These are phyloP conservation scores for Leptographium wingfieldii DNA, from an alignment of 2,329 filamentous ascomycete genomes.

Conservation along the genomic window DNA sequence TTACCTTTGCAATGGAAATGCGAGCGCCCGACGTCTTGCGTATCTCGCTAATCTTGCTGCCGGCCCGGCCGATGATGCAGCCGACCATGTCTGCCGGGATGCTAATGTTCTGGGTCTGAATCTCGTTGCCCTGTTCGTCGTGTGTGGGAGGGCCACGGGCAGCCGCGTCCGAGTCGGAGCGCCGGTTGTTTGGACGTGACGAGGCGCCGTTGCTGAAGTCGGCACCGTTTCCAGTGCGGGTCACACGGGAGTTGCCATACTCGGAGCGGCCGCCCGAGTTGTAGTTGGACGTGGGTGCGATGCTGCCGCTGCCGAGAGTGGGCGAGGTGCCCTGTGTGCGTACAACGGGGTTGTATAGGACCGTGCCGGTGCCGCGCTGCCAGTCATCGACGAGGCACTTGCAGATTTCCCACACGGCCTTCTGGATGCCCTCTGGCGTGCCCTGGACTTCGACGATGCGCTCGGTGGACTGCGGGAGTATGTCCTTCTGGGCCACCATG, in stretches of 20 bases:
- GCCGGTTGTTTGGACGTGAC: constrained; percentile 57
- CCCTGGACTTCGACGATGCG: constrained; percentile 95
- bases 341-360: constrained; percentile 93
- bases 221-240: constrained; percentile 91
- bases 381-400: constrained; percentile 97
- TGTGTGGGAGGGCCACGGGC: constrained; percentile 74
- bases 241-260: constrained; percentile 58
- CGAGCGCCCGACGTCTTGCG: constrained; percentile 91
- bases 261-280: constrained; percentile 35
- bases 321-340: constrained; percentile 58
- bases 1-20: constrained; percentile 89
- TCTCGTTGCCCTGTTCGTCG: constrained; percentile 92
- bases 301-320: constrained; percentile 31
- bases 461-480: constrained; percentile 97
- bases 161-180: constrained; percentile 71
- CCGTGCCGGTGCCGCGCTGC: constrained; percentile 92
- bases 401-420: constrained; percentile 96
- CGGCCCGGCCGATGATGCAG: constrained; percentile 92
- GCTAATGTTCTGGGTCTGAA: constrained; percentile 98
- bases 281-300: constrained; percentile 14
- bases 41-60: constrained; percentile 98
- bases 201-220: constrained; percentile 78
- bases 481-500: constrained; percentile 99
- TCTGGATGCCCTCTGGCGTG: constrained; percentile 87
- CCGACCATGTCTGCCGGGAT: constrained; percentile 99